These are phyloP conservation scores for Takashimella tepidaria DNA, from an alignment of 1,284 basidiomycete genomes.

Conservation along the genomic window DNA sequence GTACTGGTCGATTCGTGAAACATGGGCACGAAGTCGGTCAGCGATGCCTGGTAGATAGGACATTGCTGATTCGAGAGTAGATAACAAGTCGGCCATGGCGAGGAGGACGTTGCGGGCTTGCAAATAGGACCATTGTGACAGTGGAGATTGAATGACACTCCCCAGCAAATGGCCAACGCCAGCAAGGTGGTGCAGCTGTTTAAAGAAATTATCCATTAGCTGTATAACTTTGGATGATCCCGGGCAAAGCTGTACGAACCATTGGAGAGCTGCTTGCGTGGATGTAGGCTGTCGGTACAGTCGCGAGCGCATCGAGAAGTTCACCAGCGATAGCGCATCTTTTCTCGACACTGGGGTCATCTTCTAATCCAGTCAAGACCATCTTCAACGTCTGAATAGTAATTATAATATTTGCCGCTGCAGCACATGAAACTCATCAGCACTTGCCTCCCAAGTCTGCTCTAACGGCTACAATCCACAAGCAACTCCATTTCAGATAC, in stretches of 20 bases:
- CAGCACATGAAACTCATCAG: neutral
- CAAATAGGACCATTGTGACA: conserved; percentile 40
- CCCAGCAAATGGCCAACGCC: conserved; percentile 47
- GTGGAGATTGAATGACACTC: conserved; percentile 38
- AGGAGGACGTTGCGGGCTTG: conserved; percentile 41
- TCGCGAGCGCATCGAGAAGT: conserved; percentile 39
- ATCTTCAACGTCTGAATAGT: conserved; percentile 45
- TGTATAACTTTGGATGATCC: too few species aligned
- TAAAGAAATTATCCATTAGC: too few species aligned
- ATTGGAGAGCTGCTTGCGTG: conserved; percentile 38
- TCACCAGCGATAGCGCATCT: conserved; percentile 43
- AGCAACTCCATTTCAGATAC: too few species aligned
- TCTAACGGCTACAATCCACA: conserved; percentile 7
- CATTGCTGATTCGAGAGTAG: conserved; percentile 31
- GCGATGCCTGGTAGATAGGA: conserved; percentile 30
- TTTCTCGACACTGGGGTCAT: conserved; percentile 36
- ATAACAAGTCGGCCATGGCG: conserved; percentile 37
- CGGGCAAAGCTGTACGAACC: conserved; percentile 20
- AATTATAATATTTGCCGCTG: conserved; percentile 43
- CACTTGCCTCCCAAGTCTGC: neutral
- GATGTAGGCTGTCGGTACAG: conserved; percentile 41
- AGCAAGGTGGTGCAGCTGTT: conserved; percentile 45
- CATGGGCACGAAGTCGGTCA: conserved; percentile 34
- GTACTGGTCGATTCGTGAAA: conserved; percentile 41
- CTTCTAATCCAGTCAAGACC: conserved; percentile 38